Conservation (phyloP, 768 basidiomycete genomes). For the Boletus insuetus region DNA sequence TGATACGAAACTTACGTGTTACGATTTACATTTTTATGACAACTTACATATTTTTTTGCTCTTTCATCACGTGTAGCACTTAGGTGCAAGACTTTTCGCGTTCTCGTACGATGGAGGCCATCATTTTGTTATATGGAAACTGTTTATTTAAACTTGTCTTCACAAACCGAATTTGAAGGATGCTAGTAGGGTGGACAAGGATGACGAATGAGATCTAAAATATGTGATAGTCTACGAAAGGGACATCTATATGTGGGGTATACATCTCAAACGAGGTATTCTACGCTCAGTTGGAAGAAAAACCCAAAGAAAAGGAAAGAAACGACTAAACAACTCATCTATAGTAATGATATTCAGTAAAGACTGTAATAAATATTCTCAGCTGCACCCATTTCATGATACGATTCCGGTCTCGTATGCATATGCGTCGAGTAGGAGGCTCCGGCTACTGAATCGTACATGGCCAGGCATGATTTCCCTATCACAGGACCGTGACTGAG, state of each 20-base stretch:
- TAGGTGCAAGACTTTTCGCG: no score
- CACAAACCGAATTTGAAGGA: not conserved
- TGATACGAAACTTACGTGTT: not conserved
- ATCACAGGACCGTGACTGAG: not conserved
- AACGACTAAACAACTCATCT: not conserved
- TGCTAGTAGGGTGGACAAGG: no score
- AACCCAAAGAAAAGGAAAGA: no score
- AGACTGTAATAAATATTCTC: not conserved
- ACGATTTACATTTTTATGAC: not conserved
- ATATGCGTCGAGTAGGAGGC: no score
- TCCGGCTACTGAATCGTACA: slow-evolving; percentile 1
- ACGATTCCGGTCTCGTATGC: not conserved
- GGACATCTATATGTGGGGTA: not conserved
- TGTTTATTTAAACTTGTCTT: not conserved
- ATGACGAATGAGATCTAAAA: not conserved
- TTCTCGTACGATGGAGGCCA: no score
- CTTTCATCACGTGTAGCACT: not conserved
- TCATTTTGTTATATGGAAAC: no score
- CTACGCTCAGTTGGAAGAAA: no score
- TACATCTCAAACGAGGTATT: not conserved
- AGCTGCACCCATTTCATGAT: not conserved
- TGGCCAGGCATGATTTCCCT: slow-evolving; percentile 10
- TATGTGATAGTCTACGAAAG: not conserved
- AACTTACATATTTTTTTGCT: not conserved
- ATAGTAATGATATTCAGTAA: not conserved